Percentiles rank a stretch among this genome's conserved stretches.
phyloP scores from a whole-genome alignment of 2,329 filamentous ascomycete species.

The Clarireedia paspali region DNA sequence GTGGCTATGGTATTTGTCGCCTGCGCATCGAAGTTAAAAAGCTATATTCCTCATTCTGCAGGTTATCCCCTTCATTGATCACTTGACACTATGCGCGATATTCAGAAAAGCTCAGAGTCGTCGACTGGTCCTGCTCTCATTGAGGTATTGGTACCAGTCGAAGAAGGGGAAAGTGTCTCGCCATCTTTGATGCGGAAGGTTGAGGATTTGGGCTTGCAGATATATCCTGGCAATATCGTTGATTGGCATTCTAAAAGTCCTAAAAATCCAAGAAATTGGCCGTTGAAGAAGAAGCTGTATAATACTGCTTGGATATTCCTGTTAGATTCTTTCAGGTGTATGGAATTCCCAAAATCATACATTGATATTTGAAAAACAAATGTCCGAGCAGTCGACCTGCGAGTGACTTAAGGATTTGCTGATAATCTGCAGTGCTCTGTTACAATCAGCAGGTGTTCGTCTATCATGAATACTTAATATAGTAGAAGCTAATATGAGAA shows the following conservation, averaged over 20 bases:
- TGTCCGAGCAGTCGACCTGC: background rate
- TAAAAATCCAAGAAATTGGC: slow-evolving; percentile 1
- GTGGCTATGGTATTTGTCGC: too few relatives aligned
- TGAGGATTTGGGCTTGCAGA: background rate
- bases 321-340: slow-evolving; percentile 2
- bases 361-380: background rate
- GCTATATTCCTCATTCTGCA: too few relatives aligned
- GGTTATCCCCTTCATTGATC: too few relatives aligned
- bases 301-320: slow-evolving; percentile 2
- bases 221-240: background rate
- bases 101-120: background rate
- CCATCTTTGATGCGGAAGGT: background rate
- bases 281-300: background rate
- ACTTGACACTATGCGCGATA: background rate
- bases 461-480: background rate
- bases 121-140: background rate
- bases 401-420: background rate
- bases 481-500: background rate
- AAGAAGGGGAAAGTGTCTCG: too few relatives aligned
- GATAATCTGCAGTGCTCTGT: background rate
- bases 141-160: too few relatives aligned
- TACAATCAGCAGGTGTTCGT: slow-evolving; percentile 2
- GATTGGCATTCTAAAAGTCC: slow-evolving; percentile 1
- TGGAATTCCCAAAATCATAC: background rate
- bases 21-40: too few relatives aligned